A percentile compares a stretch with the other conserved stretches of the same genome.
phyloP scores from a whole-genome alignment of 108 stramenopile genomes.

The Cyclotella kingstonii region DNA sequence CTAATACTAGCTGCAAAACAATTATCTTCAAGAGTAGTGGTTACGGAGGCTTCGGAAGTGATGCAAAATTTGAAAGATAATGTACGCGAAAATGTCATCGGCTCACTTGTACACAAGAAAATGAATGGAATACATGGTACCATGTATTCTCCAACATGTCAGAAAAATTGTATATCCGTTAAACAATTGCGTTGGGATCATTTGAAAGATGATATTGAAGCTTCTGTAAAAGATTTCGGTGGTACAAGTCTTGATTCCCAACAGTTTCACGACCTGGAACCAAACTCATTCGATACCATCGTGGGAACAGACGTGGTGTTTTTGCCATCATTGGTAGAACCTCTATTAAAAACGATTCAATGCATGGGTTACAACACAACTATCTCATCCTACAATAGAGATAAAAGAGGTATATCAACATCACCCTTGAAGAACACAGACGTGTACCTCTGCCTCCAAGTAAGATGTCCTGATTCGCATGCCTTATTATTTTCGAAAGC shows the following conservation, averaged over 20 bases:
- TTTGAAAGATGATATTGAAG: slow-evolving; percentile 44
- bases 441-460: slow-evolving; percentile 67
- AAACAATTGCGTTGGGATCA: slow-evolving; percentile 56
- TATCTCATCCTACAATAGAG: neutral
- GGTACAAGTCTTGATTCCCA: neutral
- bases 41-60: slow-evolving; percentile 65
- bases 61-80: slow-evolving; percentile 52
- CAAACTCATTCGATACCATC: slow-evolving; percentile 67
- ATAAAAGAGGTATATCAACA: neutral
- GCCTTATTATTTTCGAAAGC: slow-evolving; percentile 48
- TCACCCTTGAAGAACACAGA: slow-evolving; percentile 6
- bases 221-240: neutral
- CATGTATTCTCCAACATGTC: slow-evolving; percentile 9
- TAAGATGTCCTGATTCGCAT: slow-evolving; percentile 63
- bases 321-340: slow-evolving; percentile 54
- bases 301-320: slow-evolving; percentile 80
- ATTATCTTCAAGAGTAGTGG: slow-evolving; percentile 42
- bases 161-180: slow-evolving; percentile 16
- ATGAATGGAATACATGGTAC: slow-evolving; percentile 18
- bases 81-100: slow-evolving; percentile 11
- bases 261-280: slow-evolving; percentile 17
- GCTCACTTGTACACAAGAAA: slow-evolving; percentile 6
- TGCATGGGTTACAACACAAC: slow-evolving; percentile 37
- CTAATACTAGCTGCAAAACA: slow-evolving; percentile 33
- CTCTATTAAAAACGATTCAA: slow-evolving; percentile 55